Evolutionary conservation across 192 early-diverging fungal genomes (phyloP).

Genomic region (Cladochytrium replicatum): DNA sequence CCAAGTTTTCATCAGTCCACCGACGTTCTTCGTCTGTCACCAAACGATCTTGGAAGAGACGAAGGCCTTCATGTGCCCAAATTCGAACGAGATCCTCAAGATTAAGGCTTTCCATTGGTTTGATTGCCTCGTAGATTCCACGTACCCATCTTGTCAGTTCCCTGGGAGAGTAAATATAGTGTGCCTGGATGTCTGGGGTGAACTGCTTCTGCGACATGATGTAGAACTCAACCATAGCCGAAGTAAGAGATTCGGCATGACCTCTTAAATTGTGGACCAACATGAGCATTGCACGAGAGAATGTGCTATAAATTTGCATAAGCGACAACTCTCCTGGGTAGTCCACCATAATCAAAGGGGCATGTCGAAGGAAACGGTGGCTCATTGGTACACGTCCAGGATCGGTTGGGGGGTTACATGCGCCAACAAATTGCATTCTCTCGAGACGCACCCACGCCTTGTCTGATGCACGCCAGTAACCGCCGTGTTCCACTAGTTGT

Average conservation of each 20-base stretch:
- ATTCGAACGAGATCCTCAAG: slow-evolving; percentile 82
- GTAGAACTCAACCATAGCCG: slow-evolving; percentile 97
- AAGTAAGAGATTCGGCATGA: slow-evolving; percentile 82
- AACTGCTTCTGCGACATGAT: slow-evolving; percentile 81
- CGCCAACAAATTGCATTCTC: slow-evolving; percentile 98
- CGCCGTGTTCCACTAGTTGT: slow-evolving; percentile 87
- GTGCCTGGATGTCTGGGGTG: slow-evolving; percentile 95
- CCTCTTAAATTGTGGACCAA: slow-evolving; percentile 81
- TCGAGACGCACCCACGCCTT: slow-evolving; percentile 91
- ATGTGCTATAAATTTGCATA: slow-evolving; percentile 91
- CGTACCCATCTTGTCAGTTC: slow-evolving; percentile 98
- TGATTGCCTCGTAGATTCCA: slow-evolving; percentile 93
- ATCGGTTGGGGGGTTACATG: slow-evolving; percentile 99
- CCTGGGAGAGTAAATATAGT: slow-evolving; percentile 98
- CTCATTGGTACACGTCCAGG: slow-evolving; percentile 93
- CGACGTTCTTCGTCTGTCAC: slow-evolving; percentile 74
- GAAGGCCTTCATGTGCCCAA: slow-evolving; percentile 97
- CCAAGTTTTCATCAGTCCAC: slow-evolving; percentile 86
- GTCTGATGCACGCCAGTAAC: slow-evolving; percentile 90
- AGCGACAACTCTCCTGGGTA: slow-evolving; percentile 91
- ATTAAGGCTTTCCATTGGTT: slow-evolving; percentile 62
- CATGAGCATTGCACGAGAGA: slow-evolving; percentile 86
- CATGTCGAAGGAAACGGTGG: slow-evolving; percentile 93
- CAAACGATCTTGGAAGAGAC: slow-evolving; percentile 97
- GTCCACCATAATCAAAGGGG: slow-evolving; percentile 95